phyloP scores from a whole-genome alignment of 257 asterid species.

The Lycium ferocissimum region DNA sequence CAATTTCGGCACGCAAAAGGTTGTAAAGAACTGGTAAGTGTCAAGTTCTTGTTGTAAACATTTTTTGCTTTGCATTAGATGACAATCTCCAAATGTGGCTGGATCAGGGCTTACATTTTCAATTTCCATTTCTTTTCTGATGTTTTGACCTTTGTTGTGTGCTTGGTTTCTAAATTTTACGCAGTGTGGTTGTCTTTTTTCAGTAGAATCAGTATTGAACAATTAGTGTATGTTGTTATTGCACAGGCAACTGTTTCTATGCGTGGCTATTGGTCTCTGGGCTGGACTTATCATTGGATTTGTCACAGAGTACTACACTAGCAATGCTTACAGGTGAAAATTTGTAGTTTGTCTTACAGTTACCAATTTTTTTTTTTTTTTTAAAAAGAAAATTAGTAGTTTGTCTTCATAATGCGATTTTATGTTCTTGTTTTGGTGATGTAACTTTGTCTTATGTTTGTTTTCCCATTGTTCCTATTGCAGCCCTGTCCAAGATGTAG shows the following conservation, averaged over 20 bases:
- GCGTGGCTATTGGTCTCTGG: conserved; percentile 92
- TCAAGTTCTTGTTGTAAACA: background rate
- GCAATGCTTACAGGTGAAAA: conserved; percentile 61
- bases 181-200: background rate
- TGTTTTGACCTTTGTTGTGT: background rate
- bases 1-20: conserved; percentile 78
- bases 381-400: no score
- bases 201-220: background rate
- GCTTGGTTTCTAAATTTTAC: conserved; percentile 7
- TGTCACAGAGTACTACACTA: conserved; percentile 25
- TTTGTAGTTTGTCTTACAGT: background rate
- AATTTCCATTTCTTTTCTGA: background rate
- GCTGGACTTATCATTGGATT: conserved; percentile 29
- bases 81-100: background rate
- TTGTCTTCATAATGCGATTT: background rate
- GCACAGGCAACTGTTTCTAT: conserved; percentile 80
- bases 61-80: background rate
- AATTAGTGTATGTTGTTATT: conserved; percentile 16
- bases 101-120: conserved; percentile 13
- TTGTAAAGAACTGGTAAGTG: conserved; percentile 60
- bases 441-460: background rate
- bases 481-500: conserved; percentile 61
- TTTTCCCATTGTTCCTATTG: background rate
- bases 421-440: background rate
- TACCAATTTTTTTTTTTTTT: no score